A percentile compares a stretch with the other conserved stretches of the same genome.
Evolutionary conservation across 139 green algal species (phyloP).

Genomic region (Dunaliella sp.): DNA sequence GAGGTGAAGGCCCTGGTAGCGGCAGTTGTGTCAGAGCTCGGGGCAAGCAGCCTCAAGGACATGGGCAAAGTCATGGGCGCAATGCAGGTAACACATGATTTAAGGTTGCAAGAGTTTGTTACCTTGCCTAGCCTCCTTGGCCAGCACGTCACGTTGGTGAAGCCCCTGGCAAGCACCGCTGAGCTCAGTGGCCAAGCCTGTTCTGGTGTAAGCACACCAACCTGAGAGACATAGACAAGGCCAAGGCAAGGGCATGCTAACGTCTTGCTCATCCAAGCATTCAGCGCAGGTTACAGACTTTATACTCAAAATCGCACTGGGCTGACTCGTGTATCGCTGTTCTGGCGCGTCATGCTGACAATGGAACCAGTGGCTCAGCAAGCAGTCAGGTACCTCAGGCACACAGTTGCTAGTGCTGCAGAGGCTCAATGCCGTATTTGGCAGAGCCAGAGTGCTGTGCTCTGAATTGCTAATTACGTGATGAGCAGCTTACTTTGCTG

Average conservation of each 20-base stretch:
- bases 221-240: background rate
- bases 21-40: conserved; percentile 36
- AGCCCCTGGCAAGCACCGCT: background rate
- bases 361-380: no score
- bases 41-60: conserved; percentile 36
- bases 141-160: background rate
- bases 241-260: background rate
- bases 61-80: conserved; percentile 48
- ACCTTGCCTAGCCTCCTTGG: background rate
- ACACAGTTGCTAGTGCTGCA: no score
- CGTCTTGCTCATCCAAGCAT: background rate
- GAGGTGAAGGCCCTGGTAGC: conserved; percentile 41
- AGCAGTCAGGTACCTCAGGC: no score
- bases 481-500: no score
- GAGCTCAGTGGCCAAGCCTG: background rate
- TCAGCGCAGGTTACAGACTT: no score
- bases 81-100: conserved; percentile 21
- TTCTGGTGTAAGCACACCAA: background rate
- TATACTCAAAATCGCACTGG: no score
- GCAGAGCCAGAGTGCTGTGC: no score
- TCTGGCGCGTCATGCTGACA: no score
- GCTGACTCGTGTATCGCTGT: no score
- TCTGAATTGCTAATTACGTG: no score
- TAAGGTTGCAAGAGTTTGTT: background rate
- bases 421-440: no score